A percentile compares a stretch with the other conserved stretches of the same genome.
Evolutionary conservation across 1,139 yeast species (phyloP).

Genomic region (Yamadazyma atmosphaerica): DNA sequence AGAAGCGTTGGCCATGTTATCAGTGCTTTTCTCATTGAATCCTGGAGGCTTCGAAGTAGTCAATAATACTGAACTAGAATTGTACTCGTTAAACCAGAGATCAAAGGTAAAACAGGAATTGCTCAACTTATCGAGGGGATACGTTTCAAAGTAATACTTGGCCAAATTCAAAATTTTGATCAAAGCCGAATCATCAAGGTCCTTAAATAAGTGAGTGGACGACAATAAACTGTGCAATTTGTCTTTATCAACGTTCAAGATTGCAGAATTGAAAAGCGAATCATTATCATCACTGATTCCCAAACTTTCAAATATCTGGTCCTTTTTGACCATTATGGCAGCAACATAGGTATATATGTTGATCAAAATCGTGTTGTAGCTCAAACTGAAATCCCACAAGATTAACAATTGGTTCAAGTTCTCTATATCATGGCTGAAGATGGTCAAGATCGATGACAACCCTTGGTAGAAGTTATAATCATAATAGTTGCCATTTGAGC

Average conservation of each 20-base stretch:
- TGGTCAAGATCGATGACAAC: constrained; percentile 72
- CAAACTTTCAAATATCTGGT: constrained; percentile 34
- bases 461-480: constrained; percentile 57
- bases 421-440: constrained; percentile 73
- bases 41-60: constrained; percentile 21
- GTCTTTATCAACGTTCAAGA: constrained; percentile 36
- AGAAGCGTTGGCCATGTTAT: no score
- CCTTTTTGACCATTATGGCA: constrained; percentile 43
- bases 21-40: not conserved
- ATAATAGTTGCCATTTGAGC: constrained; percentile 30
- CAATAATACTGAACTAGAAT: constrained; percentile 25
- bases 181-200: constrained; percentile 32
- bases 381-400: constrained; percentile 64
- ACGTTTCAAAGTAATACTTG: constrained; percentile 25
- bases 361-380: constrained; percentile 44
- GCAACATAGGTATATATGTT: constrained; percentile 60
- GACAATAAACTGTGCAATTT: constrained; percentile 43
- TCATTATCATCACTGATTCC: constrained; percentile 15
- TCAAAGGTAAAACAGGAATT: constrained; percentile 27
- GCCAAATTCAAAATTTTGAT: constrained; percentile 39
- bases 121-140: constrained; percentile 27
- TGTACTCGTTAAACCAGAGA: constrained; percentile 38
- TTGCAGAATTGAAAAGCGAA: constrained; percentile 9
- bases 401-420: constrained; percentile 49
- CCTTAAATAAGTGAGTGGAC: constrained; percentile 31